phyloP scores from a whole-genome alignment of 768 basidiomycete genomes.

The Suillus ampliporus region DNA sequence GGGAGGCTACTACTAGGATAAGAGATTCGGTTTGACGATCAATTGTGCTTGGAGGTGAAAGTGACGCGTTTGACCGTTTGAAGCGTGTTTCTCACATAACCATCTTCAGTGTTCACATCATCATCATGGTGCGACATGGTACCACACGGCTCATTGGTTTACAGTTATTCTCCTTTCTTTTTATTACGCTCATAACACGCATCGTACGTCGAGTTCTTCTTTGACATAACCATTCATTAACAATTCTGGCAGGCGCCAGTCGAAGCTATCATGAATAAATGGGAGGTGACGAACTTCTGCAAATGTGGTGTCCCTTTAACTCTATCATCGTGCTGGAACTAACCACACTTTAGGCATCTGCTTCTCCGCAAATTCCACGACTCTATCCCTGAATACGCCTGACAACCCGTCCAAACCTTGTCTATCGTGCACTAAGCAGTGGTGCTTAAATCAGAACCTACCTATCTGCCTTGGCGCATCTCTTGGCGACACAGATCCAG shows the following conservation, averaged over 20 bases:
- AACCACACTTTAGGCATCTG: slow-evolving; percentile 73
- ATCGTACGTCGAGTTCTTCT: slow-evolving; percentile 32
- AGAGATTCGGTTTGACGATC: slow-evolving; percentile 2
- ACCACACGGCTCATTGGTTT: slow-evolving; percentile 16
- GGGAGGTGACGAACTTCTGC: slow-evolving; percentile 92
- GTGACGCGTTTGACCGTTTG: slow-evolving; percentile 7
- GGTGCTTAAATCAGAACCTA: slow-evolving; percentile 93
- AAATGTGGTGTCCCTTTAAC: slow-evolving; percentile 62
- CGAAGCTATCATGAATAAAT: slow-evolving; percentile 62
- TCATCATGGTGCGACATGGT: background rate
- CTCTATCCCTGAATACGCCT: slow-evolving; percentile 78
- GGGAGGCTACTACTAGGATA: background rate
- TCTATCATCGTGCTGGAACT: slow-evolving; percentile 6
- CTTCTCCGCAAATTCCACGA: slow-evolving; percentile 86
- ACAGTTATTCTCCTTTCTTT: slow-evolving; percentile 19
- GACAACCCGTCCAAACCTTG: slow-evolving; percentile 91
- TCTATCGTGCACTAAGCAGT: slow-evolving; percentile 91
- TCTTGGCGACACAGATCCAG: slow-evolving; percentile 87
- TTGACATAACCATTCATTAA: slow-evolving; percentile 14
- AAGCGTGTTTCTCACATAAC: slow-evolving; percentile 11
- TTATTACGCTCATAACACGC: slow-evolving; percentile 14
- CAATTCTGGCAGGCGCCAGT: slow-evolving; percentile 41
- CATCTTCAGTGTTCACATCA: background rate
- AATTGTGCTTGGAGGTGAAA: slow-evolving; percentile 7
- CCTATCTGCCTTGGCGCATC: slow-evolving; percentile 81